Evolutionary conservation across 139 green algal genomes (phyloP).

Genomic region (Ostreobium quekettii): DNA sequence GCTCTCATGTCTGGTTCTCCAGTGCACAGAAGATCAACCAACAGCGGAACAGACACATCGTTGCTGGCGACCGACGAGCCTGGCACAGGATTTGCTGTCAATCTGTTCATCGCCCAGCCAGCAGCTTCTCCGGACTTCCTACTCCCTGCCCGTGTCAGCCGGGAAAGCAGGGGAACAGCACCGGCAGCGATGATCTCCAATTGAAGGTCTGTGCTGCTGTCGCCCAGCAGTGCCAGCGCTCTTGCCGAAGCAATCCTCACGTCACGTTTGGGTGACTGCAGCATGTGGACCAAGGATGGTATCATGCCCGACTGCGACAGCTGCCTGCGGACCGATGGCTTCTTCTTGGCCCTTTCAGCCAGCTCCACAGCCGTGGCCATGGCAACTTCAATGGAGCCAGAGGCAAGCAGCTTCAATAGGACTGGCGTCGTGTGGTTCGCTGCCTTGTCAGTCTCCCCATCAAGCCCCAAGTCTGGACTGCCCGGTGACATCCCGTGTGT

Average conservation of each 20-base stretch:
- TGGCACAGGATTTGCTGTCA: too few species aligned
- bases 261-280: not conserved
- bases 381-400: not conserved
- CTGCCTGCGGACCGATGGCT: not conserved
- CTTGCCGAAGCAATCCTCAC: not conserved
- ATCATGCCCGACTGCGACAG: not conserved
- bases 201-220: not conserved
- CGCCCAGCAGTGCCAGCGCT: constrained; percentile 1
- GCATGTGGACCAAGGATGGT: not conserved
- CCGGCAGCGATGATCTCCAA: constrained; percentile 2
- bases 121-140: not conserved
- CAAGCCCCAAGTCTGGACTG: too few species aligned
- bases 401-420: not conserved
- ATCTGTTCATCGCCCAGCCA: not conserved
- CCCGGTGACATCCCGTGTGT: too few species aligned
- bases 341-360: constrained; percentile 1
- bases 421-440: constrained; percentile 3
- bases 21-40: not conserved
- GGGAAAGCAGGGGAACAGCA: constrained; percentile 1
- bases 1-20: constrained; percentile 5
- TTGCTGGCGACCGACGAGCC: too few species aligned
- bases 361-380: not conserved
- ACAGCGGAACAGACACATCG: constrained; percentile 5
- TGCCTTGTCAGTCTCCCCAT: too few species aligned
- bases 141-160: not conserved